Conservation (phyloP, 805 yeast species). For the Saturnispora dispora region DNA sequence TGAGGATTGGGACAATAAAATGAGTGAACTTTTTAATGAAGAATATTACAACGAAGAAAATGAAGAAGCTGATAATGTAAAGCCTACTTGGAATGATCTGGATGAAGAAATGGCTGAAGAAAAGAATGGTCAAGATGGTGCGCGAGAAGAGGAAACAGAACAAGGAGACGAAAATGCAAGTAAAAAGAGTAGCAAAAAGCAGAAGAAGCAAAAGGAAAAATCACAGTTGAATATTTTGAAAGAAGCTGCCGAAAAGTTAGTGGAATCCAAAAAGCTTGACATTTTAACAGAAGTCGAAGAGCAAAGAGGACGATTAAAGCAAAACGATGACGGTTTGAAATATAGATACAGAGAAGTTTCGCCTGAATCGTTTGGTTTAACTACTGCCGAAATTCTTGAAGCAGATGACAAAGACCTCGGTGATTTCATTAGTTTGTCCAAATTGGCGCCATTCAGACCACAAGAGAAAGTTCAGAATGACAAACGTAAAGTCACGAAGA, state of each 20-base stretch:
- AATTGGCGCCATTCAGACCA: constrained; percentile 87
- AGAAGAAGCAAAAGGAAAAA: constrained; percentile 44
- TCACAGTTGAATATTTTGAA: constrained; percentile 53
- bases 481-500: constrained; percentile 74
- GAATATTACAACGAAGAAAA: constrained; percentile 60
- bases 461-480: constrained; percentile 66
- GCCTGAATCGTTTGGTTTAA: constrained; percentile 84
- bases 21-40: constrained; percentile 80
- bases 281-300: constrained; percentile 62
- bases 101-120: constrained; percentile 35
- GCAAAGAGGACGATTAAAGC: constrained; percentile 50
- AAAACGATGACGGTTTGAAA: constrained; percentile 28
- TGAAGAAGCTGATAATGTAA: constrained; percentile 27
- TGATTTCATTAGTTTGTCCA: constrained; percentile 78
- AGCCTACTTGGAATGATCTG: constrained; percentile 55
- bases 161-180: constrained; percentile 30
- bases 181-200: constrained; percentile 32
- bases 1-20: constrained; percentile 81
- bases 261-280: constrained; percentile 61
- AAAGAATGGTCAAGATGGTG: constrained; percentile 13
- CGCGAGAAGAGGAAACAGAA: constrained; percentile 34
- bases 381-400: constrained; percentile 74
- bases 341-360: constrained; percentile 84
- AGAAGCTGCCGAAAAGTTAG: constrained; percentile 65
- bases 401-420: constrained; percentile 87